A percentile compares a stretch with the other conserved stretches of the same genome.
These are phyloP conservation scores for Rhodofomes roseus DNA, from an alignment of 1,284 basidiomycete species.

Conservation along the genomic window DNA sequence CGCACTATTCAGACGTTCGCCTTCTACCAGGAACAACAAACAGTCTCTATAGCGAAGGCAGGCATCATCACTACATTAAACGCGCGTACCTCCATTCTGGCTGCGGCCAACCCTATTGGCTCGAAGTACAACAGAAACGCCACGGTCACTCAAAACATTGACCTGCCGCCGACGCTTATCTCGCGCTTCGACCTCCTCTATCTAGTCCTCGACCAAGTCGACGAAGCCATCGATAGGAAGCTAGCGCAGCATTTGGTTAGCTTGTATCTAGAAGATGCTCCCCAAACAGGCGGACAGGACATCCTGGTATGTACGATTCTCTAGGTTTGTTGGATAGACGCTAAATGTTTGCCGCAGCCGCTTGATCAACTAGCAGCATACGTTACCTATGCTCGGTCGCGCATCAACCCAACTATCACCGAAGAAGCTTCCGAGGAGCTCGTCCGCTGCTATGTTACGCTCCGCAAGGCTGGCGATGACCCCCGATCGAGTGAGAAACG, in stretches of 20 bases:
- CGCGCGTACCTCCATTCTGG: constrained; percentile 94
- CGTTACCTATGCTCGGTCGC: constrained; percentile 91
- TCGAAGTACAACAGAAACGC: constrained; percentile 91
- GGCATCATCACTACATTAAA: constrained; percentile 99
- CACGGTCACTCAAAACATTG: constrained; percentile 86
- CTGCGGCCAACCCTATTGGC: constrained; percentile 95
- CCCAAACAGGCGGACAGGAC: constrained; percentile 64
- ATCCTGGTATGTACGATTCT: constrained; percentile 61
- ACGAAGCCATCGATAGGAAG: constrained; percentile 85
- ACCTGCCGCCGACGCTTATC: constrained; percentile 95
- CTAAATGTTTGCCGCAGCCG: constrained; percentile 47
- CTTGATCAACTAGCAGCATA: constrained; percentile 90
- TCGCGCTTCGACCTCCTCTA: constrained; percentile 98
- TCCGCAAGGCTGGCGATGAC: constrained; percentile 91
- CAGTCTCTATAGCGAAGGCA: constrained; percentile 98
- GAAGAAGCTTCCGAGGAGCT: constrained; percentile 85
- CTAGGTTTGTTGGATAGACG: too few species aligned
- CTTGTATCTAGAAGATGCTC: constrained; percentile 90
- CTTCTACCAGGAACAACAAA: constrained; percentile 89
- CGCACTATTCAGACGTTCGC: neutral
- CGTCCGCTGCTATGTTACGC: constrained; percentile 87
- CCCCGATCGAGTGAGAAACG: constrained; percentile 85
- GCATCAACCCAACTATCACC: constrained; percentile 86
- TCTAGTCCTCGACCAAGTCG: constrained; percentile 92
- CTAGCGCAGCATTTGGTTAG: constrained; percentile 93